A percentile compares a stretch with the other conserved stretches of the same genome.
Conservation (phyloP, 2,329 filamentous ascomycete species). For the Talaromyces verruculosus region DNA sequence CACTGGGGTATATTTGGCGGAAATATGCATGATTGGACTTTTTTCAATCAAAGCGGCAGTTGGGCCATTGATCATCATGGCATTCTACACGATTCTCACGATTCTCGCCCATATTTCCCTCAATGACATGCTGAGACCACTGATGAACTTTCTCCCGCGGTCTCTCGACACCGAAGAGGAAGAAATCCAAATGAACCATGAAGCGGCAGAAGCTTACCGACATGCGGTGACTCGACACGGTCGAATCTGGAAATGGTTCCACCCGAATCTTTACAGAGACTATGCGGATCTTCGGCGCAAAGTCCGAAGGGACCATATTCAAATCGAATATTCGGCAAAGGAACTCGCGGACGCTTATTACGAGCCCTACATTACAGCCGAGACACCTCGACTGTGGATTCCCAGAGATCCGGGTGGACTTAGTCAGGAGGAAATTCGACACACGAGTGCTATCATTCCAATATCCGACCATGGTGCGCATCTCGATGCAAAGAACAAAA, state of each 20-base stretch:
- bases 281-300: conserved; percentile 70
- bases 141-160: conserved; percentile 68
- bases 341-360: conserved; percentile 68
- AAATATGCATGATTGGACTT: conserved; percentile 80
- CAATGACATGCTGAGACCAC: conserved; percentile 45
- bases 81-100: conserved; percentile 71
- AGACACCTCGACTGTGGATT: conserved; percentile 73
- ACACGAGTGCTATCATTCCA: conserved; percentile 67
- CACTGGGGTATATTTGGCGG: conserved; percentile 77
- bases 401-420: conserved; percentile 73
- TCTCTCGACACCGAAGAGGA: conserved; percentile 60
- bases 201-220: conserved; percentile 26
- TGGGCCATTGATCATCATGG: conserved; percentile 73
- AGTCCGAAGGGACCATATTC: conserved; percentile 59
- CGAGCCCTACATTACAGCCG: conserved; percentile 66
- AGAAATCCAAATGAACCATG: conserved; percentile 41
- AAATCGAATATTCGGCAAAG: conserved; percentile 62
- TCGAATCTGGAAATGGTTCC: conserved; percentile 51
- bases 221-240: conserved; percentile 26
- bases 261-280: conserved; percentile 73
- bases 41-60: conserved; percentile 66
- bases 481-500: conserved; percentile 67
- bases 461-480: conserved; percentile 77
- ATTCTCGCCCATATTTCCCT: conserved; percentile 67
- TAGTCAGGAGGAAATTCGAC: conserved; percentile 71